Conservation (phyloP, 768 basidiomycete species). For the Pleurotus sapidus region DNA sequence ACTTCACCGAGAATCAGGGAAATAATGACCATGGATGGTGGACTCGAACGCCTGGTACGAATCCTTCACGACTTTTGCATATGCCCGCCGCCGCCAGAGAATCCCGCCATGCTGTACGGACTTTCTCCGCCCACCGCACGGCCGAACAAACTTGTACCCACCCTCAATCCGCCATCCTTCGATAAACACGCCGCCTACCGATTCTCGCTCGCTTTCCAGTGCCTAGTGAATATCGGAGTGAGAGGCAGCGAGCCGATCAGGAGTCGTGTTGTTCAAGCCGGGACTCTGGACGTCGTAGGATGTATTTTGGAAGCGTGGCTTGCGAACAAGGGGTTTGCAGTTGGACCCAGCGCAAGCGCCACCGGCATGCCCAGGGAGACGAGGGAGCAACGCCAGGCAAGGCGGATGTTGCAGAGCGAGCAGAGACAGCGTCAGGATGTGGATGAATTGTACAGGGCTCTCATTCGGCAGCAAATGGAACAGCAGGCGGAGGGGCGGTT, state of each 20-base stretch:
- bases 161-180: conserved; percentile 63
- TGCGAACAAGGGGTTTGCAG: conserved; percentile 81
- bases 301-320: conserved; percentile 94
- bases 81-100: conserved; percentile 78
- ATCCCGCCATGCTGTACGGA: conserved; percentile 73
- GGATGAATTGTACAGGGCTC: conserved; percentile 51
- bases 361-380: conserved; percentile 74
- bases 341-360: conserved; percentile 76
- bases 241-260: conserved; percentile 91
- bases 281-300: conserved; percentile 90
- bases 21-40: conserved; percentile 97
- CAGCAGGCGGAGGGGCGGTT: not conserved
- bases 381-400: conserved; percentile 66
- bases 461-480: conserved; percentile 46
- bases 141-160: conserved; percentile 52
- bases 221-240: conserved; percentile 96
- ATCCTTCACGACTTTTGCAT: conserved; percentile 89
- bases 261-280: conserved; percentile 90
- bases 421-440: conserved; percentile 58
- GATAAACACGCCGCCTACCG: conserved; percentile 87
- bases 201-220: conserved; percentile 93
- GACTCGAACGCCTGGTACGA: conserved; percentile 91
- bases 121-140: conserved; percentile 64
- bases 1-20: conserved; percentile 97
- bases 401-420: conserved; percentile 53